phyloP scores from a whole-genome alignment of 805 yeast genomes.

The Hemisphaericaspora nanyangensis region DNA sequence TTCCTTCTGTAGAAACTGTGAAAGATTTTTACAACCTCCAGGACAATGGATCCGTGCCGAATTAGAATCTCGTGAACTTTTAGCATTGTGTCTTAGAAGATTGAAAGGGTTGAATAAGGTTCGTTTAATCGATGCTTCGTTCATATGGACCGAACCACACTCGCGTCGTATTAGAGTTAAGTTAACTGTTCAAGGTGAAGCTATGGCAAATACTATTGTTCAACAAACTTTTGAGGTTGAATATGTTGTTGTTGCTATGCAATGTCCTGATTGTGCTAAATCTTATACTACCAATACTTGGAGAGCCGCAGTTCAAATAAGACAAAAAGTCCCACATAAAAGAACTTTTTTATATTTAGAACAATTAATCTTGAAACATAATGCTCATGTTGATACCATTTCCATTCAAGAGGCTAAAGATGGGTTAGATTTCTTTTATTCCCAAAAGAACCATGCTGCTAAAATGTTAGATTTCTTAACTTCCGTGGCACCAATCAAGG shows the following conservation, averaged over 20 bases:
- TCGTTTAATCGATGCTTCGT: constrained; percentile 86
- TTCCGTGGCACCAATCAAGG: constrained; percentile 80
- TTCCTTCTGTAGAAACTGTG: constrained; percentile 96
- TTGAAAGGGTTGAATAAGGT: constrained; percentile 84
- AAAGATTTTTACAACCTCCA: constrained; percentile 93
- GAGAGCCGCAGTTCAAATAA: constrained; percentile 96
- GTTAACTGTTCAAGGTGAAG: constrained; percentile 95
- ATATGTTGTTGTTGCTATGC: constrained; percentile 89
- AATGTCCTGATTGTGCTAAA: constrained; percentile 98
- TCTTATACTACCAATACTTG: constrained; percentile 95
- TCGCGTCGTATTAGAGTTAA: constrained; percentile 90
- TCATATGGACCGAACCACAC: constrained; percentile 99
- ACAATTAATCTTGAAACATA: constrained; percentile 88
- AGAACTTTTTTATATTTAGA: constrained; percentile 94
- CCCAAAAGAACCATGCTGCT: constrained; percentile 84
- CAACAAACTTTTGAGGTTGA: constrained; percentile 96
- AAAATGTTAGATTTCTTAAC: constrained; percentile 89
- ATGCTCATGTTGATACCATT: constrained; percentile 90
- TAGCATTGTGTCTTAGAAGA: constrained; percentile 86
- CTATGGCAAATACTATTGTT: constrained; percentile 82
- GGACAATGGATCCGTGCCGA: constrained; percentile 88
- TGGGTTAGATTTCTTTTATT: constrained; percentile 91
- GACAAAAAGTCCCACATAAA: constrained; percentile 96
- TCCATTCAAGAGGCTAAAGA: constrained; percentile 90
- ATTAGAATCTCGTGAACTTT: constrained; percentile 85